Evolutionary conservation across 2,329 filamentous ascomycete species (phyloP), one percentile per base, ranked within the genome.

Genomic region (Verticillium klebahnii): DNA sequence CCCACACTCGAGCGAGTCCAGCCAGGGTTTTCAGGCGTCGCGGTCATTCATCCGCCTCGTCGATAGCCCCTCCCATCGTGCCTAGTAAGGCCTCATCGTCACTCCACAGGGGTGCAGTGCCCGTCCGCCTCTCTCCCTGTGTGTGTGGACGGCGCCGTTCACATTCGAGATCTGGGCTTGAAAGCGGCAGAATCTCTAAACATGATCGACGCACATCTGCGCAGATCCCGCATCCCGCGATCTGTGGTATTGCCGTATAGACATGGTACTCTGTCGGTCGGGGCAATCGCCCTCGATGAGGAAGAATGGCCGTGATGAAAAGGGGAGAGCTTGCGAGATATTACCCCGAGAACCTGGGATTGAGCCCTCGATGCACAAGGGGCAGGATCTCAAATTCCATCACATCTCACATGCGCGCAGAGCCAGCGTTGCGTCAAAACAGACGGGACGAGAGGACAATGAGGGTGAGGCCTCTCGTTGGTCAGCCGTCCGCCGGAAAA

Each of bases 271-370:
- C 45, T 15, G 57, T 65, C 54, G 59, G 37, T 60, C 61, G 61
- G 61, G 32, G 63, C 31, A 63, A 37, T 6, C 39, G 6, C 52
- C 17, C 63, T 57, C 50, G 11, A 61, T 64, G 58, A 52, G 64
- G 64, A 54, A 56, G 34, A 25, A 50, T 57, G 29, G 58, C 64
- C 64, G 64, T 45, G 60, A 65, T 57, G 37, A 56, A 66, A 57
- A 59, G 14, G 63, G 64, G 61, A 66, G 64, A 60, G 63, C 57
- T 66, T 66, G 64, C 64, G 64, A 65, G 58, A 55, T 23, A 6
- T 36, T 25, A 45, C 8, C 50, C 37, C 57, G 19, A 25, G 12
- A 50, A 50, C 45, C 45, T 50, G 45, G 45, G 45, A 50, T 50
- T 50, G 45, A 50, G 19, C n/a, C 23, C 45, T 50, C 11, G 39